These are phyloP conservation scores for Monosporozyma siamensis DNA, from an alignment of 805 yeast species.

Conservation along the genomic window DNA sequence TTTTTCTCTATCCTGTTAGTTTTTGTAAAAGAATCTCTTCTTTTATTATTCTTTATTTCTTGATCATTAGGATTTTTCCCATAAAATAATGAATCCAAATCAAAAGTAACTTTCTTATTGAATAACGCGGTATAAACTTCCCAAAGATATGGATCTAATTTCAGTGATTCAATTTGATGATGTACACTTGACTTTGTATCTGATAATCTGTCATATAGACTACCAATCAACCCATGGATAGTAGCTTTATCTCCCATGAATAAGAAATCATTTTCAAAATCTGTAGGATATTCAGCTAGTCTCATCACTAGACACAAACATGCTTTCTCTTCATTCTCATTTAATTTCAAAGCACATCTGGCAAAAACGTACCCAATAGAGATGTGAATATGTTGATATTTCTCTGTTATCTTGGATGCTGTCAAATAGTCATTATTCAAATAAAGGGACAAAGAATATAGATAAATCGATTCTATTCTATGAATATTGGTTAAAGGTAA, in stretches of 20 bases:
- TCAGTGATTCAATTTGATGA: conserved; percentile 59
- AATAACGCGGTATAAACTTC: conserved; percentile 77
- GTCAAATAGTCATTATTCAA: conserved; percentile 51
- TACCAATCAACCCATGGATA: conserved; percentile 59
- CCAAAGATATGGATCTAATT: conserved; percentile 71
- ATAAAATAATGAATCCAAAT: conserved; percentile 22
- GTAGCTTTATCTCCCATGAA: conserved; percentile 66
- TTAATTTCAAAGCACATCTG: conserved; percentile 36
- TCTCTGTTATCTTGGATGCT: conserved; percentile 39
- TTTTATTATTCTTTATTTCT: not conserved
- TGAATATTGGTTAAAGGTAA: conserved; percentile 10
- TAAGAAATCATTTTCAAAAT: not conserved
- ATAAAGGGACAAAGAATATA: conserved; percentile 59
- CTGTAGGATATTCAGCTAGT: conserved; percentile 5
- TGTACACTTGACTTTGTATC: conserved; percentile 57
- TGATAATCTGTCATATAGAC: conserved; percentile 48
- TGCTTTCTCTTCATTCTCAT: conserved; percentile 13
- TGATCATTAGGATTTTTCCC: not conserved
- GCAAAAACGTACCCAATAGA: conserved; percentile 77
- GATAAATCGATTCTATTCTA: conserved; percentile 52
- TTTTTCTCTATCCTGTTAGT: not conserved
- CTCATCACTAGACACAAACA: conserved; percentile 8
- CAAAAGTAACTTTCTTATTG: conserved; percentile 59
- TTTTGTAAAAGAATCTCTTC: not conserved
- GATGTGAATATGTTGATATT: conserved; percentile 40